Evolutionary conservation across 2,329 filamentous ascomycete species (phyloP).

Genomic region (Alternaria tenuissima): DNA sequence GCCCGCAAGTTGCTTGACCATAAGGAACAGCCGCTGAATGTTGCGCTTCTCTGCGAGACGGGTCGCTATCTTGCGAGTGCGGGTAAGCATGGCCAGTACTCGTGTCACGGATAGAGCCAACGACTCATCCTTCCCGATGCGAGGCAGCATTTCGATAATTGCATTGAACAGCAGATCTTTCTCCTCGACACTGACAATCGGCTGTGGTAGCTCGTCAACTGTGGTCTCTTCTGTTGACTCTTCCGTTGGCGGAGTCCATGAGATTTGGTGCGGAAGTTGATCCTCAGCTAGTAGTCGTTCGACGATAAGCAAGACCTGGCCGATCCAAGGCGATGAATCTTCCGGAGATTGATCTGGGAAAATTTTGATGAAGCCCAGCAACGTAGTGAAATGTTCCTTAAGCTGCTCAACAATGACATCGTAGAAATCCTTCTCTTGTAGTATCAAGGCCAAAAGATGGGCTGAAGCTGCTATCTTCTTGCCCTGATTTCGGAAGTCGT

Average conservation of each 20-base stretch:
- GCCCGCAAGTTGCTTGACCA: constrained; percentile 90
- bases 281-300: constrained; percentile 92
- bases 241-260: constrained; percentile 69
- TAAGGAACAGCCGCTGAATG: constrained; percentile 87
- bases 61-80: constrained; percentile 76
- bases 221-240: constrained; percentile 60
- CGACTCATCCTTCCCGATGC: constrained; percentile 85
- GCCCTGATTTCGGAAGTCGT: constrained; percentile 63
- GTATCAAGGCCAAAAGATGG: constrained; percentile 85
- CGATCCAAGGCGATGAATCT: constrained; percentile 90
- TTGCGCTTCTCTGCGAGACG: constrained; percentile 86
- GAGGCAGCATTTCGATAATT: constrained; percentile 83
- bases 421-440: constrained; percentile 86
- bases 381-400: constrained; percentile 76
- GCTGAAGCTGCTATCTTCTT: constrained; percentile 89
- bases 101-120: constrained; percentile 84
- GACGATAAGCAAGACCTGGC: constrained; percentile 86
- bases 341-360: constrained; percentile 72
- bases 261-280: constrained; percentile 76
- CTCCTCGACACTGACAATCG: constrained; percentile 70
- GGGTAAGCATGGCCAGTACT: constrained; percentile 86
- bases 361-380: constrained; percentile 81
- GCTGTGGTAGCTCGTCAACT: constrained; percentile 66
- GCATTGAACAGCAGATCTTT: constrained; percentile 76
- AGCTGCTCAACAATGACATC: constrained; percentile 76